Base-by-base conservation (phyloP, 352 stramenopile genomes). In the Plasmopara viticola region DNA sequence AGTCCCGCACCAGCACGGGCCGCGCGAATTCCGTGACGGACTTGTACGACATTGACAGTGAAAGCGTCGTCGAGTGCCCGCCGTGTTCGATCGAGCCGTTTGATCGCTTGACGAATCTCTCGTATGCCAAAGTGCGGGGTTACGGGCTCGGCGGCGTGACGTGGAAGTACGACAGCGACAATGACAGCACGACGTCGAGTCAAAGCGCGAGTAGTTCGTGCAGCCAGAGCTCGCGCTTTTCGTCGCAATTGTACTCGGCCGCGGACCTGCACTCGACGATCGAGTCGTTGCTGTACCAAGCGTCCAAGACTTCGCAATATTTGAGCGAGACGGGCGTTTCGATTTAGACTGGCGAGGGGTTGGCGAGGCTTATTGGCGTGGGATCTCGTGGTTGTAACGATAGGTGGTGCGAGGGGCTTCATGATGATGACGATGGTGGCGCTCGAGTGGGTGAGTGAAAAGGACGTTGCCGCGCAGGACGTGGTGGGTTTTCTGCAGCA, bases 221-320 rank as follows among this genome's bases (percentile, higher is more conserved):
- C 42, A 79, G 68, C 28, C 58, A 66, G 48, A 75, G 60, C 38
- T 75, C 67, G 18, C 51, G 64, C 34, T 79, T 73, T 35, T 77
- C 63, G 1, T 74, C 68, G 15, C 59, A 76, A 9, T 50, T 64
- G 6, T 83, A 79, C 50, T 82, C 78, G 20, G 75, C 66, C 15
- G 58, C 67, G 14, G 75, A 86, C 43, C 68, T 87, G 37, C 70
- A 90, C 31, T 83, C 76, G 46, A 84, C 78, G 0, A 87, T 90
- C 45, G 76, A 87, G 52, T 87, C 76, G 40, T 64, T 90, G 52
- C 47, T 90, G 42, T 65, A 87, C 4, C 76, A 86, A 44, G 70
- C 72, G 9, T 84, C 75, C 9, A 69, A 82, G 51, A 90, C 79
- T 31, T 90, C 78, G 28, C 67, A 78, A 46, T 73, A 74, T 57